Percentiles rank a stretch among this genome's conserved stretches.
These are phyloP conservation scores for Phaeosphaeria sp. DNA, from an alignment of 2,329 filamentous ascomycete genomes.

Conservation along the genomic window DNA sequence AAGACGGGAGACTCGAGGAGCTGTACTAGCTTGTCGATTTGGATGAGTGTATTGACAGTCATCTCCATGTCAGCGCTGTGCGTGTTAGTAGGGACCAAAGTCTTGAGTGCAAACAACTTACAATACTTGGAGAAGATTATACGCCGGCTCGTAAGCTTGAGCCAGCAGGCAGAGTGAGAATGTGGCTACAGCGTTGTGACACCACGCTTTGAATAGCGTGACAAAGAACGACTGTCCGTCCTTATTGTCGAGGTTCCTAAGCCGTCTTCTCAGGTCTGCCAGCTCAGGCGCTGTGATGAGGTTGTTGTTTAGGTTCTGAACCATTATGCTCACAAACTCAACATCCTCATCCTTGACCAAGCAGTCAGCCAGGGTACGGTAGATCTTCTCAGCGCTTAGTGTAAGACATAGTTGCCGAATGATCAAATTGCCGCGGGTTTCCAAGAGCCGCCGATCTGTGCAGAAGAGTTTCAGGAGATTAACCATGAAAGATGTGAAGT, in stretches of 20 bases:
- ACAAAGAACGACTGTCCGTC: slow-evolving; percentile 97
- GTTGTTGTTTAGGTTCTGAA: slow-evolving; percentile 98
- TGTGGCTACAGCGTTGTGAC: slow-evolving; percentile 96
- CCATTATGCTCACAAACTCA: slow-evolving; percentile 99
- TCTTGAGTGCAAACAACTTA: slow-evolving; percentile 52
- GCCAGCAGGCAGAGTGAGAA: slow-evolving; percentile 95
- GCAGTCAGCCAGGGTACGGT: slow-evolving; percentile 92
- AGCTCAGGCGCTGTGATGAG: slow-evolving; percentile 96
- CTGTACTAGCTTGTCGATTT: slow-evolving; percentile 98
- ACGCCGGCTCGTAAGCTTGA: slow-evolving; percentile 97
- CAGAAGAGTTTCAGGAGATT: slow-evolving; percentile 94
- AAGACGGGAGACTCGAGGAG: slow-evolving; percentile 97
- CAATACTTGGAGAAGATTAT: slow-evolving; percentile 95
- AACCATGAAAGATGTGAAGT: slow-evolving; percentile 98
- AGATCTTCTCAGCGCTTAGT: slow-evolving; percentile 92
- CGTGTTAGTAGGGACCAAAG: slow-evolving; percentile 27
- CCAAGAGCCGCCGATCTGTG: slow-evolving; percentile 87
- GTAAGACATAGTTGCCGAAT: slow-evolving; percentile 94
- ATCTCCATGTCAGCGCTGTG: slow-evolving; percentile 93
- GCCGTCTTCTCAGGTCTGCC: slow-evolving; percentile 84
- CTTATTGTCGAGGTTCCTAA: slow-evolving; percentile 90
- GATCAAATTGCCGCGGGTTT: slow-evolving; percentile 93
- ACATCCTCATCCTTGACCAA: slow-evolving; percentile 98
- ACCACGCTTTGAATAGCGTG: slow-evolving; percentile 94
- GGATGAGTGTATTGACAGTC: slow-evolving; percentile 98